phyloP scores from a whole-genome alignment of 345 rosid species.

The Fremontodendron californicum region DNA sequence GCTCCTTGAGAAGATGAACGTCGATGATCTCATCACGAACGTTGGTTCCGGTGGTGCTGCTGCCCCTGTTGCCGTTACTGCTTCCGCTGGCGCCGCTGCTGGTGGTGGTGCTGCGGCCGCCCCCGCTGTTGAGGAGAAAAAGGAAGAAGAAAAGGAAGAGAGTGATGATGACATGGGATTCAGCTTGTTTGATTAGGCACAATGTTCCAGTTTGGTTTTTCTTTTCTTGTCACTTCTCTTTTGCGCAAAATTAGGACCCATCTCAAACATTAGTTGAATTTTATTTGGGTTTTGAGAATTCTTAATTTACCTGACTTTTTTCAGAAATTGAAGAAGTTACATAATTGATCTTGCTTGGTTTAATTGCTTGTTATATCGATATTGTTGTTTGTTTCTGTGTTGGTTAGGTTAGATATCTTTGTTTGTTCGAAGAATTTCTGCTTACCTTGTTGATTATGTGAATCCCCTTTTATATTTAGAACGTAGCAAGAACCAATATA shows the following conservation, averaged over 20 bases:
- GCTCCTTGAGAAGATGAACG: constrained; percentile 46
- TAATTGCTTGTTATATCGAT: background rate
- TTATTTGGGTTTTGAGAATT: background rate
- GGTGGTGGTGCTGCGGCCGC: constrained; percentile 33
- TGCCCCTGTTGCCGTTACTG: constrained; percentile 30
- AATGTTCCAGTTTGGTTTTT: background rate
- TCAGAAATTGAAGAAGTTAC: background rate
- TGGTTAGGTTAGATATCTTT: background rate
- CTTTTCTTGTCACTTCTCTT: background rate
- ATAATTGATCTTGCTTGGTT: background rate
- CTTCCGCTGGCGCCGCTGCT: constrained; percentile 22
- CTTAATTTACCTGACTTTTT: background rate
- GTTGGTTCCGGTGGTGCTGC: constrained; percentile 50
- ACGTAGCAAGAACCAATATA: background rate
- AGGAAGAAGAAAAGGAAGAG: constrained; percentile 50
- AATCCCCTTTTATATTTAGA: background rate
- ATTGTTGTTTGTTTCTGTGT: background rate
- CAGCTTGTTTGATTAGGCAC: constrained; percentile 45
- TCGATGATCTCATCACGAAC: constrained; percentile 50
- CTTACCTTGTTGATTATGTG: background rate
- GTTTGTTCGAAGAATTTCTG: background rate
- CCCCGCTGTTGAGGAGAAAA: constrained; percentile 43
- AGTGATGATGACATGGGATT: constrained; percentile 56
- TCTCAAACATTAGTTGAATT: background rate
- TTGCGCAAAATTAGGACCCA: background rate